Evolutionary conservation across 2,329 filamentous ascomycete genomes (phyloP), one percentile per base, ranked within the genome.

Genomic region (Xylariales sp.): DNA sequence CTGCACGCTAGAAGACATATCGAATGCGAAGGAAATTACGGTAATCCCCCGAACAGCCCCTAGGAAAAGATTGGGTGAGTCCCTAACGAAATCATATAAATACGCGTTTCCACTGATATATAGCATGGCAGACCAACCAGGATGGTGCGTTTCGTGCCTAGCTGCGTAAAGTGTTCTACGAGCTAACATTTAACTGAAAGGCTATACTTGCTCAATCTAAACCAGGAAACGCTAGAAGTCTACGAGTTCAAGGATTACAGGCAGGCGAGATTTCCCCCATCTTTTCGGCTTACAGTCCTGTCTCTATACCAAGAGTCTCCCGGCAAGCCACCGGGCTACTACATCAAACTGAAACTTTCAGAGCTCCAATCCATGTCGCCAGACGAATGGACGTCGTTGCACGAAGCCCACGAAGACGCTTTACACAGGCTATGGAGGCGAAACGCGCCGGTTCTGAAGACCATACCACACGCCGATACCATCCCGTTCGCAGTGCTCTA

Each of bases 131-230:
- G 68, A 69, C 36, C n/a, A 53, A 32, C 34, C 66, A 12, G 69
- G 50, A 56, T 71, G 69, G 69, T 72, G 28, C 12, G 64, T 64
- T 28, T 49, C 16, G 3, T 14, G 18, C 12, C 41, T 39, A 6
- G 6, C 34, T 39, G 7, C 3, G 18, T 7, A 2, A 30, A 54
- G 14, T 28, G 18, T 56, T 62, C 3, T 7, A 45, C 6, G 16
- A 5, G 46, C 46, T 60, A 9, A 58, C 32, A n/a, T 41, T 52
- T 18, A 28, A n/a, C n/a, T 16, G 12, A 8, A n/a, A 72, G 71
- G 69, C 56, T 72, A 39, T 73, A 73, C 46, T 41, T 70, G 34
- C 30, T 73, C 8, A 45, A 72, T 43, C 39, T 72, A 18, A 45
- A 69, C 16, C 49, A 64, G 16, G 43, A 66, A 5, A 69, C 56